Base-by-base conservation (phyloP, 441 rosid species). In the Gossypium lobatum region DNA sequence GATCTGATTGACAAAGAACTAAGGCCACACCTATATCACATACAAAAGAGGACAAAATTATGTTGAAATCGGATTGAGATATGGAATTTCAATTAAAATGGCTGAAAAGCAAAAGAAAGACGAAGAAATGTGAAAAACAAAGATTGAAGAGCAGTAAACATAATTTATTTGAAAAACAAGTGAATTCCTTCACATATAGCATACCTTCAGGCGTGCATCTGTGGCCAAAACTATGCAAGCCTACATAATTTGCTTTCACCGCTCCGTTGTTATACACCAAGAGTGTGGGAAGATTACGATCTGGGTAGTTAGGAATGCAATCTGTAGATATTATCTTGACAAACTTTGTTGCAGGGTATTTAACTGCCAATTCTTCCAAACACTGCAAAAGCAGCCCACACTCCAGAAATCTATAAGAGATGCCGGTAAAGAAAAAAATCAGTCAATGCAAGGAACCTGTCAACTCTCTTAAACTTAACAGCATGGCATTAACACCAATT, bases 261-360 rank as follows among this genome's bases (percentile, higher is more conserved):
- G 98, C 97, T 65, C 95, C 85, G 81, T 86, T 93, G 73, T 88
- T 93, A 84, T 93, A 96, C 64, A 93, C 98, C 83, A 92, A 73
- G 61, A 96, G 66, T 67, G 98, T 93, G 18, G 99, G 99, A 74
- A 96, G 91, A 84, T 93, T 93, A 14, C 81, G 76, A 75, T 93
- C 97, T 0, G 98, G 99, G 76, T 92, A 96, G 65, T 93, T 93
- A 0, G 97, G 99, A 75, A 96, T 96, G 81, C 98, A 96, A 74
- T 96, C 98, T 0, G 97, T 96, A 2, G 99, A 96, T 74, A 93
- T 88, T n/a, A 96, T 92, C 83, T 93, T 92, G 54, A 93, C 98
- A 76, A 93, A 96, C 86, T 96, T 93, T 1, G 99, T 96, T 3
- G 87, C 96, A n/a, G 97, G 95, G 75, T 95, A 92, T 87, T 82